Evolutionary conservation across 2,329 filamentous ascomycete genomes (phyloP), one percentile per base, ranked within the genome.

Genomic region (Aureobasidium pullulans): DNA sequence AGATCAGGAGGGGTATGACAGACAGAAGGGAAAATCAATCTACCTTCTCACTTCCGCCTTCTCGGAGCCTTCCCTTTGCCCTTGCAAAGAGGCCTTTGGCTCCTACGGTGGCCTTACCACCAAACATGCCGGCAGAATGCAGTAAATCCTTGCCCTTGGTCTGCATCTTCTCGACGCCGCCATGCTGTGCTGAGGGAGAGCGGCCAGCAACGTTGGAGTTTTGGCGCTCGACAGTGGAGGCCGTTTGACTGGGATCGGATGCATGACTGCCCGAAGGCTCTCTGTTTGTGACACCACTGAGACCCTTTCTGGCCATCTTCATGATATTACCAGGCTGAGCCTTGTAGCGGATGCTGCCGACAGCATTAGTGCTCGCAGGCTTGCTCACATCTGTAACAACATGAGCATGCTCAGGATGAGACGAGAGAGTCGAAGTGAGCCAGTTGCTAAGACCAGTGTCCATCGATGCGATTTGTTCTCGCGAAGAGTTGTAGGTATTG

Each of bases 81-180:
- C 96, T 96, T 65, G 88, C 90, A 72, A 96, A 86, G 64, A 96
- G 75, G 56, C 92, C 93, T 77, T 96, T 96, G 50, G 92, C 91
- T 61, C 90, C 90, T 70, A 90, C 91, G 63, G 83, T 82, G 34
- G 84, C 85, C 68, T 86, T 87, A 28, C 84, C 84, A 62, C 85
- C 82, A 61, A 87, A 76, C 16, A 84, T 76, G 57, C 90, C 90
- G 58, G 92, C 92, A 23, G 87, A 87, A 64, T 94, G 89, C 70
- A 96, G 81, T 31, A 96, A 77, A 67, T 95, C 91, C 76, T 96
- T 96, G 71, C 92, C 86, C 77, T 92, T 93, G 40, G 86, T 82
- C 66, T 90, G 88, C 71, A 92, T 83, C 60, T 69, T 66, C 62
- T 66, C 68, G 31, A 68, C 68, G 40, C 61, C 59, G 29, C 44